Evolutionary conservation across 331 rosid species (phyloP), one percentile per base, ranked within the genome.

Genomic region (Phaseolus coccineus): DNA sequence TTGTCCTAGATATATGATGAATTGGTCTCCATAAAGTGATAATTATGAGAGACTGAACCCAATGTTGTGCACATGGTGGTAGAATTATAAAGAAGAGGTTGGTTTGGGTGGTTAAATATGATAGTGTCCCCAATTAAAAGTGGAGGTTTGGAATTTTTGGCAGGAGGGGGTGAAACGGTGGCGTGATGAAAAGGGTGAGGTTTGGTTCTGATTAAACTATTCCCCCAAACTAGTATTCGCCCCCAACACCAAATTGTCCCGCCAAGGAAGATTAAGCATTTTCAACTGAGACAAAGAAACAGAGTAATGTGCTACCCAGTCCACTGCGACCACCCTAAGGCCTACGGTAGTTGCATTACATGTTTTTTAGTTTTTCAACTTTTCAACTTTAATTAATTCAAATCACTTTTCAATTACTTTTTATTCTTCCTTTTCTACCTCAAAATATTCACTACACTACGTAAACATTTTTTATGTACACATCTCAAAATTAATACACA

Each of bases 21-120:
- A 69, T 28, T 28, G 74, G 59, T 69, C 73, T 67, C 73, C 56
- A 46, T 25, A 69, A 42, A 42, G 72, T 67, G 53, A 24, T 67
- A 4, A 46, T 46, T 46, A 40, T 42, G 27, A 25, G 56, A 68
- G 1, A 46, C 73, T 68, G 39, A 68, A 68, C 73, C 56, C 56
- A 68, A 68, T 9, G 50, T 68, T 68, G 12, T 25, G 71, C 71
- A 67, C 72, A 67, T 42, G 72, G 35, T 67, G 53, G 2, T 67
- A 22, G 37, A 67, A 40, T 67, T 22, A 40, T 42, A 9, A 67
- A 42, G 40, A 9, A 19, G 25, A 31, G 13, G 31, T 9, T 37
- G 5, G 50, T 64, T 64, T 37, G 19, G 33, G 10, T 66, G n/a
- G 12, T 42, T 39, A 40, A 67, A 42, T 11, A n/a, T 42, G 31